A percentile compares a stretch with the other conserved stretches of the same genome.
phyloP scores from a whole-genome alignment of 208 protist genomes.

The Leishmania turanica region DNA sequence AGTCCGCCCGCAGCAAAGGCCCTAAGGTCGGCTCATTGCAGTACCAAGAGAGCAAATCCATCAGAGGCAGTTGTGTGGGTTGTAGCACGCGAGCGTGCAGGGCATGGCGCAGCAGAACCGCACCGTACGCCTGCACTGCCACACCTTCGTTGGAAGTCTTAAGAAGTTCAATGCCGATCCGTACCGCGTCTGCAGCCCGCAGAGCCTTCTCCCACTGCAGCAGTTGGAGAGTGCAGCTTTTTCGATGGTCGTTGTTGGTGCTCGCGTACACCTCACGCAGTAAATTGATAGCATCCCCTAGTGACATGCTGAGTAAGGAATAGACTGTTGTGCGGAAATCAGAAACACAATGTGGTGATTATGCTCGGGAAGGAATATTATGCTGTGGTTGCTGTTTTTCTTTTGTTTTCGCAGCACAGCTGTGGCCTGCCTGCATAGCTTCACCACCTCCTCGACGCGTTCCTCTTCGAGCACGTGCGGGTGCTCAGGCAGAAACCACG shows the following conservation, averaged over 20 bases:
- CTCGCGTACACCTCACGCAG: constrained; percentile 53
- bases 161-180: constrained; percentile 65
- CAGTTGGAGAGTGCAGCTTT: constrained; percentile 40
- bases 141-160: constrained; percentile 38
- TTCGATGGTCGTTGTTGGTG: constrained; percentile 45
- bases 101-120: constrained; percentile 67
- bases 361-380: not conserved
- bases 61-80: constrained; percentile 45
- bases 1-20: constrained; percentile 46
- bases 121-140: constrained; percentile 81
- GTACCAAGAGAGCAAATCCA: constrained; percentile 76
- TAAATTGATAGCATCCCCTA: constrained; percentile 37
- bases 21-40: constrained; percentile 54
- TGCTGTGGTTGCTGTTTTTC: not conserved
- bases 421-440: not conserved
- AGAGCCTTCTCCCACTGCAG: constrained; percentile 62
- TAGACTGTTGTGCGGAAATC: not conserved
- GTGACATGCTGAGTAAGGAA: constrained; percentile 16
- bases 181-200: constrained; percentile 26
- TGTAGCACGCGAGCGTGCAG: constrained; percentile 35
- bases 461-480: not conserved
- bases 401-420: not conserved
- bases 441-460: not conserved
- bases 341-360: not conserved
- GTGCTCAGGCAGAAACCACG: not conserved